Evolutionary conservation across 148 eudicot genomes (phyloP).

Genomic region (Talinum fruticosum): DNA sequence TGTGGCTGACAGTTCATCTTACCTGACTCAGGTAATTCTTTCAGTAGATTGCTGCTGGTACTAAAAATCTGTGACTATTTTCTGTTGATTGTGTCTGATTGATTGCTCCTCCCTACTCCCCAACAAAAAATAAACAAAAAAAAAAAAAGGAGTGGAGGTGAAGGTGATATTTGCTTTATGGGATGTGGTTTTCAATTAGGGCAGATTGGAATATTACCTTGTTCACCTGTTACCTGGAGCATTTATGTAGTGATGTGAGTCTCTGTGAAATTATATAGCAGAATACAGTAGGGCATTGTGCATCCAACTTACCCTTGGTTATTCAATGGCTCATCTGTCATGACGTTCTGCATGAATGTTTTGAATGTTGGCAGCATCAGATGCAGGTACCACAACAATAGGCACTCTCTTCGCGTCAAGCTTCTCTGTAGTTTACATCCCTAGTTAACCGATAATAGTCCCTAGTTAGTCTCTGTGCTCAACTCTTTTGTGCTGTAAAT

Average conservation of each 20-base stretch:
- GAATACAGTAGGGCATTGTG: neutral
- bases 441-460: neutral
- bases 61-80: too few relatives aligned
- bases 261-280: neutral
- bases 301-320: neutral
- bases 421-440: neutral
- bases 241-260: too few relatives aligned
- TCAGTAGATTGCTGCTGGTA: too few relatives aligned
- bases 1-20: slow-evolving; percentile 49
- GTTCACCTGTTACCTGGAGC: too few relatives aligned
- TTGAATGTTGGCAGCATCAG: slow-evolving; percentile 22
- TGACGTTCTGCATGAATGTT: neutral
- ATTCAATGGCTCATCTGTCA: neutral
- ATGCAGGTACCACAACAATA: slow-evolving; percentile 19
- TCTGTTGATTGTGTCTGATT: too few relatives aligned
- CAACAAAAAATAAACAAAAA: too few relatives aligned
- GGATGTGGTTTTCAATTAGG: too few relatives aligned
- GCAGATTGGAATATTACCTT: too few relatives aligned
- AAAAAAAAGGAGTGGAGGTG: too few relatives aligned
- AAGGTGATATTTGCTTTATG: too few relatives aligned
- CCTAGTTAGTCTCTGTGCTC: neutral
- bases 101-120: too few relatives aligned
- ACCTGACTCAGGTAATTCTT: slow-evolving; percentile 49
- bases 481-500: neutral
- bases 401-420: neutral